These are phyloP conservation scores for Malassezia nana DNA, from an alignment of 1,284 basidiomycete genomes.

Conservation along the genomic window DNA sequence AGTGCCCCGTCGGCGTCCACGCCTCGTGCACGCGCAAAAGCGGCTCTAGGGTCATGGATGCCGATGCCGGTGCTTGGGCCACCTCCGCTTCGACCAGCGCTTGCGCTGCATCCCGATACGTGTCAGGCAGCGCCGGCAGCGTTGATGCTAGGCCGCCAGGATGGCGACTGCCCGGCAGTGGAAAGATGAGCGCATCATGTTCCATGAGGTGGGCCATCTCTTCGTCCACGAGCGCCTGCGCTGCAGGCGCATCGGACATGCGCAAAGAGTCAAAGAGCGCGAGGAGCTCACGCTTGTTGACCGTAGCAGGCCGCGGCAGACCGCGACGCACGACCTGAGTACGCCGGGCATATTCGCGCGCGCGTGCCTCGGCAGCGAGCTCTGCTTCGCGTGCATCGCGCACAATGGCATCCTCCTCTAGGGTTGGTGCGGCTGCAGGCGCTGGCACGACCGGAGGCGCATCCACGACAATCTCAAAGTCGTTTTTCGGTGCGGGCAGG, in stretches of 20 bases:
- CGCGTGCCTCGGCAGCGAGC: constrained; percentile 62
- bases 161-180: constrained; percentile 71
- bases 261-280: constrained; percentile 25
- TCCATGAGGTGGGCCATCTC: constrained; percentile 72
- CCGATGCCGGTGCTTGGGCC: constrained; percentile 58
- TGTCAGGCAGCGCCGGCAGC: constrained; percentile 70
- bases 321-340: constrained; percentile 70
- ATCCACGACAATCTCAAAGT: constrained; percentile 87
- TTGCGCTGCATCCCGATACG: constrained; percentile 64
- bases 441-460: constrained; percentile 48
- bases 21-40: constrained; percentile 50
- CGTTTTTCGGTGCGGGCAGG: constrained; percentile 88
- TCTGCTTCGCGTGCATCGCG: constrained; percentile 69
- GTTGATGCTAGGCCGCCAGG: constrained; percentile 63
- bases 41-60: constrained; percentile 55
- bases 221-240: constrained; percentile 59
- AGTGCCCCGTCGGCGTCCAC: constrained; percentile 43
- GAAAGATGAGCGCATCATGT: constrained; percentile 79
- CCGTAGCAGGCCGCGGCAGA: constrained; percentile 74
- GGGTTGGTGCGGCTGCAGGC: background rate
- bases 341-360: constrained; percentile 61
- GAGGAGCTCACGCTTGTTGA: constrained; percentile 58
- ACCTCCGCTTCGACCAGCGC: constrained; percentile 68
- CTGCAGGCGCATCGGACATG: constrained; percentile 32
- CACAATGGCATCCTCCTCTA: constrained; percentile 18